Base-by-base conservation (phyloP, 2,329 filamentous ascomycete species). In the Colletotrichum sp. region DNA sequence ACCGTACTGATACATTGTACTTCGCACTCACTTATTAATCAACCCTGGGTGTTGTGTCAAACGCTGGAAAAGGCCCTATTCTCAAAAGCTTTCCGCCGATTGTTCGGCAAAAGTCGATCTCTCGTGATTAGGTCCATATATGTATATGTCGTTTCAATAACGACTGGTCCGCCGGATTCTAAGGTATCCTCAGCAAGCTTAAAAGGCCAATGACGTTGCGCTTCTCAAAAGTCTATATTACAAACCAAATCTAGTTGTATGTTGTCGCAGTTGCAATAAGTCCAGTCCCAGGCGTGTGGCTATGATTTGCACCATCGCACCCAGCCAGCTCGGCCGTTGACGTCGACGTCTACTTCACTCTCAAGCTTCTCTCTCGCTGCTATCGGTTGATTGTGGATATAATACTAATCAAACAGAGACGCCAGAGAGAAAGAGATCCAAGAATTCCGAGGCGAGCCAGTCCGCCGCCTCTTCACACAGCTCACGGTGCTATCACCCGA, bases 1-100 rank as follows among this genome's bases (percentile, higher is more conserved):
- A 6, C 1, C 39, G 18, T 49, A 4, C 5, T 49, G 18, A 2
- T 44, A 10, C 36, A 4, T 18, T 44, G 8, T 4, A 12, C 1
- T 49, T 49, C 18, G 3, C 18, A n/a, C 18, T 5, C 18, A 7
- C 18, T 49, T n/a, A 0, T 6, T n/a, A 6, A 4, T 4, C 0
- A 12, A n/a, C 3, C 39, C 9, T 10, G 1, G 5, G 0, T 12
- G 7, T 12, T 21, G 7, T 18, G 9, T 6, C 1, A 49, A 12
- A 49, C 0, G 18, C 39, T 49, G 18, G 1, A 49, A 1, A n/a
- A 9, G 39, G 9, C 18, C 8, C 5, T n/a, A 49, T 49, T 49
- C 18, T 12, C 6, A 49, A n/a, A 49, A 9, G 1, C 5, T 44
- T 1, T n/a, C 39, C 18, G 8, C 18, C 5, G 3, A 49, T n/a